Evolutionary conservation across 2,329 filamentous ascomycete genomes (phyloP).

Genomic region (Dactylellina cionopaga): DNA sequence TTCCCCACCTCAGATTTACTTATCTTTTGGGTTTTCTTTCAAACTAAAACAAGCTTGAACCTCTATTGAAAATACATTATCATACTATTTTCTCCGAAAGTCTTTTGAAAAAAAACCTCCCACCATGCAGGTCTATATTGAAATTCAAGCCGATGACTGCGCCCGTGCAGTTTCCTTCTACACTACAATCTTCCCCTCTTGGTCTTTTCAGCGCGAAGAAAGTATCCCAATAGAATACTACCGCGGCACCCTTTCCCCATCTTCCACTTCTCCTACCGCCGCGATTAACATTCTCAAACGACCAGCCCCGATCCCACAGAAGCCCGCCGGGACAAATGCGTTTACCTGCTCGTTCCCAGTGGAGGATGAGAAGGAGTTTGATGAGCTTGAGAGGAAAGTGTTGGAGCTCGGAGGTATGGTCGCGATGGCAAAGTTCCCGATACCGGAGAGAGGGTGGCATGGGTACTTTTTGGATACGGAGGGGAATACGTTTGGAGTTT

Average conservation of each 20-base stretch:
- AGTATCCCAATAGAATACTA: constrained; percentile 41
- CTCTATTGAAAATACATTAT: background rate
- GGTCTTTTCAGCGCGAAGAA: constrained; percentile 24
- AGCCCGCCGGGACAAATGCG: constrained; percentile 24
- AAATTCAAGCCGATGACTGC: constrained; percentile 43
- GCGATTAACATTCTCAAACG: constrained; percentile 47
- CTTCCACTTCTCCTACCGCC: background rate
- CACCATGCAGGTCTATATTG: constrained; percentile 47
- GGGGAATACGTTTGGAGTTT: constrained; percentile 51
- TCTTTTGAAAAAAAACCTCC: background rate
- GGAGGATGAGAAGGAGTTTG: constrained; percentile 21
- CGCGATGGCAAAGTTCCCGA: constrained; percentile 31
- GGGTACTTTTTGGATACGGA: constrained; percentile 49
- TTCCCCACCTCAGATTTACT: background rate
- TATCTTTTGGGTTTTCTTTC: too few relatives aligned
- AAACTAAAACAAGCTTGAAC: background rate
- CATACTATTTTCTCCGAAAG: background rate
- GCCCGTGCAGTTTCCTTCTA: constrained; percentile 71
- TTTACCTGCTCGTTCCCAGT: constrained; percentile 50
- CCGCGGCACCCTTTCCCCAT: constrained; percentile 21
- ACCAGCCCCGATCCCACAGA: constrained; percentile 12
- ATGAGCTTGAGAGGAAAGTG: constrained; percentile 26
- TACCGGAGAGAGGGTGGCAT: constrained; percentile 48
- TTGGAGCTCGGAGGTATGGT: constrained; percentile 31
- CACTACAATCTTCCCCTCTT: constrained; percentile 67